These are phyloP conservation scores for Sordariomycetes sp. DNA, from an alignment of 2,329 filamentous ascomycete genomes.

Conservation along the genomic window DNA sequence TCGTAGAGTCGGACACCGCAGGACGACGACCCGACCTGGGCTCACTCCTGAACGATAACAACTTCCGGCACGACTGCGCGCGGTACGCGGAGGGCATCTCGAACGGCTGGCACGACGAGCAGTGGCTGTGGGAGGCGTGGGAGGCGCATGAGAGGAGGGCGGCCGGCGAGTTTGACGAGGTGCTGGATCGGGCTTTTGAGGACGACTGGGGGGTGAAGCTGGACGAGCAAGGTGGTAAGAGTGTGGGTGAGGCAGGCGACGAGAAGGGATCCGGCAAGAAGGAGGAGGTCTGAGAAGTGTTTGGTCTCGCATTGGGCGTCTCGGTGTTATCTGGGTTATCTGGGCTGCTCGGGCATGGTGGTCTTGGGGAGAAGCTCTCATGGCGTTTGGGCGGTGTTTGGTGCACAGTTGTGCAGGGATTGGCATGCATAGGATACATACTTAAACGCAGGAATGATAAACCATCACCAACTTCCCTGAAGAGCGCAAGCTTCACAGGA, in stretches of 20 bases:
- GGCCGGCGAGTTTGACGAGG: slow-evolving; percentile 38
- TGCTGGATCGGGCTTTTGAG: slow-evolving; percentile 31
- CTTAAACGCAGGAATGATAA: no score
- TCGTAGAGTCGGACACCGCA: slow-evolving; percentile 22
- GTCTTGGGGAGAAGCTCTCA: no score
- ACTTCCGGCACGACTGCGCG: slow-evolving; percentile 34
- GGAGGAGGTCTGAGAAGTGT: no score
- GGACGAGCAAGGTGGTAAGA: background rate
- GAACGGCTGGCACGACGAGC: slow-evolving; percentile 37
- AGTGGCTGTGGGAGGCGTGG: slow-evolving; percentile 43
- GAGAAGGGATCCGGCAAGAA: no score
- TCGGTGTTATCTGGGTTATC: no score
- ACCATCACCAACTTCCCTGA: no score
- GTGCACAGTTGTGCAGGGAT: no score
- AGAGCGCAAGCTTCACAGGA: no score
- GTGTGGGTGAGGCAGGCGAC: background rate
- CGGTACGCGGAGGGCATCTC: slow-evolving; percentile 33
- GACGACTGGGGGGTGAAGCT: slow-evolving; percentile 30
- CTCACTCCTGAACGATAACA: slow-evolving; percentile 32
- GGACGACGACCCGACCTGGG: slow-evolving; percentile 28
- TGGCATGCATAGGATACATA: no score
- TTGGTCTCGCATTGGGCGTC: no score
- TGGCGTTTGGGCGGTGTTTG: no score
- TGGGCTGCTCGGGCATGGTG: no score
- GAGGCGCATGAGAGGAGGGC: slow-evolving; percentile 36